These are phyloP conservation scores for Aspergillus sp. DNA, from an alignment of 2,329 filamentous ascomycete species.

Conservation along the genomic window DNA sequence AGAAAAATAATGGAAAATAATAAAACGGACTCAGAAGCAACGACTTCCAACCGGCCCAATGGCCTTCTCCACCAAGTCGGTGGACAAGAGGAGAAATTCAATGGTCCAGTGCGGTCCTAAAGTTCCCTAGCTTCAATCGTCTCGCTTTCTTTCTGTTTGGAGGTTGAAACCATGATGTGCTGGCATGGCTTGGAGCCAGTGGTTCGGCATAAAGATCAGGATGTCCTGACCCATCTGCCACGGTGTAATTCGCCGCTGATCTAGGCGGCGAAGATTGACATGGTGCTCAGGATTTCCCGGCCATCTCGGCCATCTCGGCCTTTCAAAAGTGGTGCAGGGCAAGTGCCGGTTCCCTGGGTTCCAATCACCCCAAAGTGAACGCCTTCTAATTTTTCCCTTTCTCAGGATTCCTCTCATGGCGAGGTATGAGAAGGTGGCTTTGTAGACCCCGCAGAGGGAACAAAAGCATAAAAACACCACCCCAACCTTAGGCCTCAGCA, in stretches of 20 bases:
- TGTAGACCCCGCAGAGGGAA: conserved; percentile 28
- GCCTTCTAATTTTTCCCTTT: neutral
- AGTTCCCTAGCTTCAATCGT: conserved; percentile 17
- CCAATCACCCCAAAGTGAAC: conserved; percentile 8
- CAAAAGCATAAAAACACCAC: neutral
- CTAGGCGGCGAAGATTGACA: conserved; percentile 33
- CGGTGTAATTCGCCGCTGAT: conserved; percentile 39
- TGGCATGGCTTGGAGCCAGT: conserved; percentile 86
- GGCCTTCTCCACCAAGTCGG: conserved; percentile 19
- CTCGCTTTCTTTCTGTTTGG: conserved; percentile 18
- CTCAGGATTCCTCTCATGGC: neutral
- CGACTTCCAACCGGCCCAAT: conserved; percentile 21
- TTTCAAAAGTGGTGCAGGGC: conserved; percentile 21
- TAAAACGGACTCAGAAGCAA: conserved; percentile 14
- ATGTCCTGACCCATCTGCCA: conserved; percentile 50
- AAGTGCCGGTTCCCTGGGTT: conserved; percentile 18
- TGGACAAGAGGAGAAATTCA: conserved; percentile 12
- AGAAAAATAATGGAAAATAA: conserved; percentile 12
- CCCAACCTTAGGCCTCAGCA: neutral
- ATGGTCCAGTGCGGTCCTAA: conserved; percentile 18
- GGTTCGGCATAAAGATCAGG: conserved; percentile 60
- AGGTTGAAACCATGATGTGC: conserved; percentile 63
- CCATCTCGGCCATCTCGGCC: conserved; percentile 17
- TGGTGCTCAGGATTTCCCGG: conserved; percentile 20
- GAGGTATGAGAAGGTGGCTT: conserved; percentile 4